These are phyloP conservation scores for Cryphonectria naterciae DNA, from an alignment of 2,329 filamentous ascomycete species.

Conservation along the genomic window DNA sequence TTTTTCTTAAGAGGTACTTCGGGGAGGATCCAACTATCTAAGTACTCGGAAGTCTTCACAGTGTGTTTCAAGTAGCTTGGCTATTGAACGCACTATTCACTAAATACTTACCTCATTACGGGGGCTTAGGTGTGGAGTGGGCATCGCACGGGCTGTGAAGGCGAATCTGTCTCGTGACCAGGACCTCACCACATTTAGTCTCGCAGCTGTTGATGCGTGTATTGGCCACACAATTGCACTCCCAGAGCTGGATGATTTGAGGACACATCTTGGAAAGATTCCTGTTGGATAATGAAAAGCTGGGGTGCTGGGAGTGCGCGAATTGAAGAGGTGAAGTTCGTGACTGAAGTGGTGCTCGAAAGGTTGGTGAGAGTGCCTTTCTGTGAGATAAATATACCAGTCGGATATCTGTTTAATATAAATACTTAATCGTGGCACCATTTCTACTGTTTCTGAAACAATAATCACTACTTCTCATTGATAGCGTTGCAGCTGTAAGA, in stretches of 20 bases:
- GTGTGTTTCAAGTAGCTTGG: too few species aligned
- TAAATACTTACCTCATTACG: not conserved
- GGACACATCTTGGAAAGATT: not conserved
- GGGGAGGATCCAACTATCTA: too few species aligned
- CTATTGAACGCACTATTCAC: too few species aligned
- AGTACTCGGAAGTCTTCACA: too few species aligned
- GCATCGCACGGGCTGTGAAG: not conserved
- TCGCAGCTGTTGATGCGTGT: not conserved
- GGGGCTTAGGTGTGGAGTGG: not conserved
- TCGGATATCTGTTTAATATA: not conserved
- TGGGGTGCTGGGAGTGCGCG: not conserved
- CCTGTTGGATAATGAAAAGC: not conserved
- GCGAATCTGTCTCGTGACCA: not conserved
- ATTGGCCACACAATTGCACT: conserved; percentile 3
- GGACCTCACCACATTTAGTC: not conserved
- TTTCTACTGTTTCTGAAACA: not conserved
- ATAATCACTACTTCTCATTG: not conserved
- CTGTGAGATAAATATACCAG: not conserved
- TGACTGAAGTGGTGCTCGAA: not conserved
- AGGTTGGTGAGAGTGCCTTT: not conserved
- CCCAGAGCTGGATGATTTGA: not conserved
- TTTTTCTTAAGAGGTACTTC: too few species aligned
- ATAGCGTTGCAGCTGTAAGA: not conserved
- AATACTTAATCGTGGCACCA: not conserved
- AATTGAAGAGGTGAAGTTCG: not conserved